A percentile compares a stretch with the other conserved stretches of the same genome.
These are phyloP conservation scores for Capsella bursapastoris DNA, from an alignment of 345 rosid genomes.

Conservation along the genomic window DNA sequence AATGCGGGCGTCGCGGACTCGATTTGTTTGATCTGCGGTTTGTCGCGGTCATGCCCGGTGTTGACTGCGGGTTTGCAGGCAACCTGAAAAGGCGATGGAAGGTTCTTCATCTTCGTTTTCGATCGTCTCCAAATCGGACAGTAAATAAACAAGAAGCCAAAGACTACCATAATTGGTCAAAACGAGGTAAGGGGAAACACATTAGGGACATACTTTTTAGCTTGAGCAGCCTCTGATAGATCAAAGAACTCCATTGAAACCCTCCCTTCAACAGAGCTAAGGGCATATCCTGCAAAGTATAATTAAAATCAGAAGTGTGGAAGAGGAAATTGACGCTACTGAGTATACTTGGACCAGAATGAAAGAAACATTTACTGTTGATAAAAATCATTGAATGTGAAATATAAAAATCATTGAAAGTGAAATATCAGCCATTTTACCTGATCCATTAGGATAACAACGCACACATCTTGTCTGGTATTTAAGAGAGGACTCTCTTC, in stretches of 20 bases:
- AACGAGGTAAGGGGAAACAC: neutral
- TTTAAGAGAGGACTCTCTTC: conserved; percentile 46
- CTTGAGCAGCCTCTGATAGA: conserved; percentile 89
- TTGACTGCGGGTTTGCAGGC: too few species aligned
- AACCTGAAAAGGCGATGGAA: too few species aligned
- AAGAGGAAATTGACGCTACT: neutral
- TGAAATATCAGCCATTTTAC: conserved; percentile 43
- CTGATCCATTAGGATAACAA: conserved; percentile 94
- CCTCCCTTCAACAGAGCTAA: conserved; percentile 96
- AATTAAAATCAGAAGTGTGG: conserved; percentile 19
- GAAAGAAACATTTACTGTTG: neutral
- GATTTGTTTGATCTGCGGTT: too few species aligned
- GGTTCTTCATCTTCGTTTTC: too few species aligned
- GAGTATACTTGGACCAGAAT: conserved; percentile 5
- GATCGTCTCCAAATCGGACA: too few species aligned
- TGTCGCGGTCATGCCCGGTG: too few species aligned
- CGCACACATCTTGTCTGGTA: conserved; percentile 96
- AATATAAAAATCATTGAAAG: too few species aligned
- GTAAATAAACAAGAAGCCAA: neutral
- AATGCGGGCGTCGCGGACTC: too few species aligned
- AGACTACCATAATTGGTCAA: neutral
- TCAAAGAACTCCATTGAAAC: conserved; percentile 99
- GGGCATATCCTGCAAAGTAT: conserved; percentile 85
- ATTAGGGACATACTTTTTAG: conserved; percentile 71
- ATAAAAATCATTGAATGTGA: neutral